phyloP scores from a whole-genome alignment of 2,329 filamentous ascomycete genomes.

The Cercospora sesami region DNA sequence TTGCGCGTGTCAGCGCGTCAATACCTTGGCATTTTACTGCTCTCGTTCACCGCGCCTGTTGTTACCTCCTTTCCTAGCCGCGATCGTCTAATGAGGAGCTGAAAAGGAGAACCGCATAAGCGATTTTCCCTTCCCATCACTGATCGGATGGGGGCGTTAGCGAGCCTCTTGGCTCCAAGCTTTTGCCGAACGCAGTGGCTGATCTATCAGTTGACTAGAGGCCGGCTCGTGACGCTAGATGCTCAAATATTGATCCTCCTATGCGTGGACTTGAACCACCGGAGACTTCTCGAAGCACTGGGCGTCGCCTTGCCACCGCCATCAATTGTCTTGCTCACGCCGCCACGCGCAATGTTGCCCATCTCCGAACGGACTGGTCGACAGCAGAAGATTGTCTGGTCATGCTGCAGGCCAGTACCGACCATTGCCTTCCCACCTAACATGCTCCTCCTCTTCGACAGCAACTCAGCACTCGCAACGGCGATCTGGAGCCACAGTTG shows the following conservation, averaged over 20 bases:
- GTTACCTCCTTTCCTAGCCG: not conserved
- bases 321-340: not conserved
- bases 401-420: not conserved
- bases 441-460: not conserved
- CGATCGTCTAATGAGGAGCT: not conserved
- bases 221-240: not conserved
- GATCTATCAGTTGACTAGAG: not conserved
- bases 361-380: not conserved
- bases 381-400: not conserved
- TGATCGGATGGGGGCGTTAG: not conserved
- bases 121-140: not conserved
- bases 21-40: not conserved
- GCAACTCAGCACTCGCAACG: not conserved
- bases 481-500: not conserved
- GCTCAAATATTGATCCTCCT: not conserved
- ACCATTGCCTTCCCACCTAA: not conserved
- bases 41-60: not conserved
- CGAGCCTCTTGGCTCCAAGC: not conserved
- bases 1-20: not conserved
- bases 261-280: not conserved
- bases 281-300: constrained; percentile 8
- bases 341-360: not conserved
- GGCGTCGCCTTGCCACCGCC: not conserved
- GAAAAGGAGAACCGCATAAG: constrained; percentile 2
- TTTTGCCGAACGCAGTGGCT: not conserved